Base-by-base conservation (phyloP, 306 rosid species). In the Prinsepia uniflora region DNA sequence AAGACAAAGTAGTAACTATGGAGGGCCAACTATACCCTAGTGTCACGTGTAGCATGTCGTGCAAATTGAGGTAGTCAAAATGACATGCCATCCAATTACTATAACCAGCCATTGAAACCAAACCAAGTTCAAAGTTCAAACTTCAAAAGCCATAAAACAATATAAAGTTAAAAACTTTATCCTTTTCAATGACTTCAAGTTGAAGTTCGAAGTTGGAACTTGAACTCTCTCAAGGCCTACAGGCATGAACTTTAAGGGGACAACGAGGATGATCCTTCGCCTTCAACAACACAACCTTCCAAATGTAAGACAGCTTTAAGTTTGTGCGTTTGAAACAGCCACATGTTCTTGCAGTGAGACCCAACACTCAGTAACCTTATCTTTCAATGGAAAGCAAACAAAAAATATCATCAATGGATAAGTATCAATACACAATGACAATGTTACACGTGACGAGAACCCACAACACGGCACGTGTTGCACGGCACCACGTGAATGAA, bases 41-140 rank as follows among this genome's bases (percentile, higher is more conserved):
- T 44, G n/a, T 81, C 88, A 84, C 85, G 83, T 84, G 93, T 41
- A 66, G 60, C 59, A 65, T 86, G 88, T 62, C 78, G 48, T 14
- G 45, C 59, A 70, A 43, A 52, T 65, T 62, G 39, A 75, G 68
- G 8, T 52, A 54, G 52, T 83, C 75, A 68, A 76, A 36, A 75
- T 73, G 18, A 85, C 88, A 79, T 75, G 84, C 74, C 68, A 63
- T 70, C 77, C 77, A 68, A 58, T 72, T 71, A 58, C 74, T 76
- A 61, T 76, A 70, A 81, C 83, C 80, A 78, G 85, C 73, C 70
- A 30, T 68, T 63, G 65, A 61, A 76, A 69, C 30, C 30, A 60
- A 54, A 18, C 59, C 59, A 54, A 7, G 9, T 9, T 0, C 24
- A 19, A 54, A 7, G 9, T 9, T 0, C 24, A 19, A 49, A 19